These are phyloP conservation scores for Peterozyma xylosa DNA, from an alignment of 805 yeast genomes.

Conservation along the genomic window DNA sequence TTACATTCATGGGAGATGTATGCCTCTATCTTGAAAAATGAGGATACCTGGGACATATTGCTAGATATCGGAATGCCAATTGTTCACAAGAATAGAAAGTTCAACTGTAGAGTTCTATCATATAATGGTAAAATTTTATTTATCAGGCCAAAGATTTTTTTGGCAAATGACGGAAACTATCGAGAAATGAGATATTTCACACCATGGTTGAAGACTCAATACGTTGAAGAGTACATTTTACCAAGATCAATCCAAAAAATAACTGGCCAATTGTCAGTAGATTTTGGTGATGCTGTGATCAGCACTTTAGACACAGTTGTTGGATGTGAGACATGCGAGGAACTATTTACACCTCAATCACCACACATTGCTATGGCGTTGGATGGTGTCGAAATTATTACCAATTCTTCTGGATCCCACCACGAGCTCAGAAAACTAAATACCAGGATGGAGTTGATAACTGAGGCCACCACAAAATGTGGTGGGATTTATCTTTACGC, in stretches of 20 bases:
- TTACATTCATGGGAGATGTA: slow-evolving; percentile 95
- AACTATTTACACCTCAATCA: slow-evolving; percentile 90
- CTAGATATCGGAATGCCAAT: slow-evolving; percentile 95
- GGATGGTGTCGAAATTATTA: slow-evolving; percentile 96
- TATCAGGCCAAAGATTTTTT: slow-evolving; percentile 86
- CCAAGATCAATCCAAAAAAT: slow-evolving; percentile 63
- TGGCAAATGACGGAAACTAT: slow-evolving; percentile 97
- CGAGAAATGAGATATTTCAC: slow-evolving; percentile 96
- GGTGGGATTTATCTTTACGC: slow-evolving; percentile 94
- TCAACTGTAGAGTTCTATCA: slow-evolving; percentile 85
- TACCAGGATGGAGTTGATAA: slow-evolving; percentile 75
- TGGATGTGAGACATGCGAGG: slow-evolving; percentile 99
- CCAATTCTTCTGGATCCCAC: slow-evolving; percentile 96
- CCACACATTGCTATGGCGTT: slow-evolving; percentile 90
- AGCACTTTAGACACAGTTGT: slow-evolving; percentile 79
- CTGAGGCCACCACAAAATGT: slow-evolving; percentile 90
- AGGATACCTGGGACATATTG: slow-evolving; percentile 68
- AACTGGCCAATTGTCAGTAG: slow-evolving; percentile 61
- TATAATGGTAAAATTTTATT: slow-evolving; percentile 71
- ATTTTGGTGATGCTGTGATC: slow-evolving; percentile 87
- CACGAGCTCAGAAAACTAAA: slow-evolving; percentile 90
- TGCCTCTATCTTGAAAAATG: slow-evolving; percentile 59
- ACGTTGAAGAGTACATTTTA: slow-evolving; percentile 63
- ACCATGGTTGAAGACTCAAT: slow-evolving; percentile 81
- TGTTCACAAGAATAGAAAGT: slow-evolving; percentile 77